Base-by-base conservation (phyloP, 2,329 filamentous ascomycete species). In the Ophiostoma fasciatum region DNA sequence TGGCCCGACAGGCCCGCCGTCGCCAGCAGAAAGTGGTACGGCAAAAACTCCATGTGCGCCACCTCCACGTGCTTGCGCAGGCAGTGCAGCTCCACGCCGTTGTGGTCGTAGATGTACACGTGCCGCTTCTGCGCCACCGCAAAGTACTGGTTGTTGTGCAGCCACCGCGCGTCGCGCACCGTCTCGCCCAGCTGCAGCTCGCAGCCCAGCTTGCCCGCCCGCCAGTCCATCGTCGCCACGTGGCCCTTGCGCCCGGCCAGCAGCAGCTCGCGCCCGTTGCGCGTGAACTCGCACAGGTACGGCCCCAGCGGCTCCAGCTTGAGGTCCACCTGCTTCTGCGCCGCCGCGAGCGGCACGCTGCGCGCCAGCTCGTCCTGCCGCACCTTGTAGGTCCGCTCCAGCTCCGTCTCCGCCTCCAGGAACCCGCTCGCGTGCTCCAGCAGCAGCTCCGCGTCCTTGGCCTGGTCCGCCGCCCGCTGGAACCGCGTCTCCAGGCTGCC, bases 121-220 rank as follows among this genome's bases (percentile, higher is more conserved):
- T 90, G 80, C 59, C 88, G 90, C 66, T 94, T 94, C 60, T 98
- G 88, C 30, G 90, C 85, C 11, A 94, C 84, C 1, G 88, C 88
- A 59, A 96, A 94, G 59, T 75, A 81, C 48, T 94, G 84, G 55
- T 90, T 87, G 55, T 94, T 94, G 60, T 94, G 85, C 49, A 96
- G 66, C 82, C 85, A 98, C 52, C 78, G 79, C 19, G 80, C 79
- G 58, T 94, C 88, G 35, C 88, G 69, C 11, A 96, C 70, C 1
- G 85, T 96, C 63, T 98, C 90, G 34, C 78, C 75, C 43, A 98
- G 66, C 53, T 98, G 84, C 44, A 48, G 51, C 55, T 98, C 90
- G 53, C 85, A 94, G 7, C 82, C 83, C 41, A 94, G 62, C 56
- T 87, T 94, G 28, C 87, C 88, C 47, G 81, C 79, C 44, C 88